phyloP scores from a whole-genome alignment of 2,329 filamentous ascomycete genomes.

The Neofusicoccum laricinum region DNA sequence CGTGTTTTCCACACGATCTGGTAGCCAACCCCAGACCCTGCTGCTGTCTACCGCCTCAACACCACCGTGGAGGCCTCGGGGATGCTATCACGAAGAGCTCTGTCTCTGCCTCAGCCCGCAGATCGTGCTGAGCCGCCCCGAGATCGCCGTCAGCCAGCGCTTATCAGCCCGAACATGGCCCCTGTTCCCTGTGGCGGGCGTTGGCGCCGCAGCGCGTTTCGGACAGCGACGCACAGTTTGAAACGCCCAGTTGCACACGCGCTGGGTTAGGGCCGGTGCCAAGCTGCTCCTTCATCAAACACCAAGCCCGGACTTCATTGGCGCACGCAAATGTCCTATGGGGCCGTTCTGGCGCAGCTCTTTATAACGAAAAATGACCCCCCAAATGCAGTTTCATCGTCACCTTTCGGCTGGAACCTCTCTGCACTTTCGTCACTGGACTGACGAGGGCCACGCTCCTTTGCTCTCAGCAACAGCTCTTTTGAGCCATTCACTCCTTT shows the following conservation, averaged over 20 bases:
- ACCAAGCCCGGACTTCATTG: slow-evolving; percentile 1
- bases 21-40: neutral
- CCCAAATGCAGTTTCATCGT: neutral
- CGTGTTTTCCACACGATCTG: neutral
- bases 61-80: neutral
- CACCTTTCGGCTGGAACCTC: neutral
- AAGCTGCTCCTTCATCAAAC: slow-evolving; percentile 11
- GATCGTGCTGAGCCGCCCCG: neutral
- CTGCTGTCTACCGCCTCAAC: neutral
- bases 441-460: neutral
- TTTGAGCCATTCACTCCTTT: neutral
- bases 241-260: slow-evolving; percentile 1
- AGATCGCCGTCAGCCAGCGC: neutral
- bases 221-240: neutral
- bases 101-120: neutral
- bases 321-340: neutral
- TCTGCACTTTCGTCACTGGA: slow-evolving; percentile 1
- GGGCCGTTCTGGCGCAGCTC: neutral
- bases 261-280: neutral
- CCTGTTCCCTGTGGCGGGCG: slow-evolving; percentile 3
- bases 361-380: neutral
- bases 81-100: no score
- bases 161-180: neutral
- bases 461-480: neutral
- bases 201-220: neutral